Percentiles rank a stretch among this genome's conserved stretches.
Evolutionary conservation across 1,284 basidiomycete species (phyloP).

Genomic region (Salmacisia buchloeana): DNA sequence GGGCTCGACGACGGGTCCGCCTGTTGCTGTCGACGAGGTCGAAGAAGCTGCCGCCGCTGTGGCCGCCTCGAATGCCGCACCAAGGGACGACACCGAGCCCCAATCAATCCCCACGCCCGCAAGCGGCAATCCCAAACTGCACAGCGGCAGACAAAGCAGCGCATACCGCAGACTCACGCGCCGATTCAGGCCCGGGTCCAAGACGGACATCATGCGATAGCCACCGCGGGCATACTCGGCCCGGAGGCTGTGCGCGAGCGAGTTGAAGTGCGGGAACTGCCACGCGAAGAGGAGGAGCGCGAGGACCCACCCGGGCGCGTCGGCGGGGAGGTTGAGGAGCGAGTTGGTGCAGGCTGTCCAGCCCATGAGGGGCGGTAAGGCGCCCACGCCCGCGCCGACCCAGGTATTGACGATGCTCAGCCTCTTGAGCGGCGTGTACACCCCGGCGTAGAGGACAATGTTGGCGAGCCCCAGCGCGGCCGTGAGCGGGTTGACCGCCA

Average conservation of each 20-base stretch:
- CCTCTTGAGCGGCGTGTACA: conserved; percentile 94
- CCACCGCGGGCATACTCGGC: conserved; percentile 87
- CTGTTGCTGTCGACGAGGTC: neutral
- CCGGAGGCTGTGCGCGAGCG: conserved; percentile 80
- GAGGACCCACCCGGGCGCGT: conserved; percentile 41
- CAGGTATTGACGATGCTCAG: conserved; percentile 84
- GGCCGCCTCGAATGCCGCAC: neutral
- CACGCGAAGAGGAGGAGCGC: conserved; percentile 69
- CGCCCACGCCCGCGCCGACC: conserved; percentile 89
- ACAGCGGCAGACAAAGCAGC: conserved; percentile 71
- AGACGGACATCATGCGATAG: conserved; percentile 85
- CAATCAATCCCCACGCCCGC: conserved; percentile 14
- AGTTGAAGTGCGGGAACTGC: conserved; percentile 99
- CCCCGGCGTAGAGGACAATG: conserved; percentile 80
- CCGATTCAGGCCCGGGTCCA: conserved; percentile 74
- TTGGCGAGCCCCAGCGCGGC: conserved; percentile 78
- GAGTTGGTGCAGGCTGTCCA: conserved; percentile 87
- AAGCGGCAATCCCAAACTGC: conserved; percentile 61
- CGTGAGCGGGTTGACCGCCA: conserved; percentile 81
- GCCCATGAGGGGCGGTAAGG: conserved; percentile 90
- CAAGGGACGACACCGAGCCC: neutral
- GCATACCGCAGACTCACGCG: conserved; percentile 81
- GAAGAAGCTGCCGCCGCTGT: neutral
- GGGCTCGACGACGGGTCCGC: conserved; percentile 45
- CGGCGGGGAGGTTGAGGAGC: conserved; percentile 61